Evolutionary conservation across 2,329 filamentous ascomycete species (phyloP), one percentile per base, ranked within the genome.

Genomic region (Cercospora citrullina): DNA sequence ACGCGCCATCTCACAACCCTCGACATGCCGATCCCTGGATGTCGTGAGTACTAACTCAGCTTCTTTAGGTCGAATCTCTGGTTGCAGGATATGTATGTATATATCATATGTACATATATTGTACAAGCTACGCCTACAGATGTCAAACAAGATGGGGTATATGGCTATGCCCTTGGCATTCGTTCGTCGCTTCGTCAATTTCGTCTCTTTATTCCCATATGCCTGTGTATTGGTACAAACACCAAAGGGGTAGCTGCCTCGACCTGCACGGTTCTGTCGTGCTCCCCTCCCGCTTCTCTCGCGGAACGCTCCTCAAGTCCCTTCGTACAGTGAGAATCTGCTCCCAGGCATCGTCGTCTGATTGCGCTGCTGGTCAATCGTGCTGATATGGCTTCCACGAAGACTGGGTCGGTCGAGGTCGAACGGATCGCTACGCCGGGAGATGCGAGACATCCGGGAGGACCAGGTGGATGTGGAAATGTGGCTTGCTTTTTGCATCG

Each of bases 341-440:
- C 36, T 51, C 9, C 3, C 39, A 5, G 33, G 21, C n/a, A 28
- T 26, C 8, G 33, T 42, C 26, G 33, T 14, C 0, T n/a, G 31
- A 7, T 60, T 9, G 9, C 26, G 60, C 26, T 48, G 14, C 14
- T 30, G 14, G 9, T 28, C 36, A 18, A 33, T 33, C 18, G 55
- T 36, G 28, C 55, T 59, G n/a, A 33, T 36, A 23, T 64, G 61
- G 31, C 67, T 67, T 5, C 59, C 67, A 9, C 63, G 63, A 9
- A 68, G 58, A 21, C 71, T 71, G 6, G 60, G 61, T 31, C 51
- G 57, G 48, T 70, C 68, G 42, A 73, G 60, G 66, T 73, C 71
- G 45, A 73, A 73, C 16, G 72, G 72, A 58, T 73, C 72, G 55
- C 72, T 73, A 23, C 70, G 68, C 30, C 69, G 23, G 23, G 68